Evolutionary conservation across 2,329 filamentous ascomycete species (phyloP), one percentile per base, ranked within the genome.

Genomic region (Hortaea sp.): DNA sequence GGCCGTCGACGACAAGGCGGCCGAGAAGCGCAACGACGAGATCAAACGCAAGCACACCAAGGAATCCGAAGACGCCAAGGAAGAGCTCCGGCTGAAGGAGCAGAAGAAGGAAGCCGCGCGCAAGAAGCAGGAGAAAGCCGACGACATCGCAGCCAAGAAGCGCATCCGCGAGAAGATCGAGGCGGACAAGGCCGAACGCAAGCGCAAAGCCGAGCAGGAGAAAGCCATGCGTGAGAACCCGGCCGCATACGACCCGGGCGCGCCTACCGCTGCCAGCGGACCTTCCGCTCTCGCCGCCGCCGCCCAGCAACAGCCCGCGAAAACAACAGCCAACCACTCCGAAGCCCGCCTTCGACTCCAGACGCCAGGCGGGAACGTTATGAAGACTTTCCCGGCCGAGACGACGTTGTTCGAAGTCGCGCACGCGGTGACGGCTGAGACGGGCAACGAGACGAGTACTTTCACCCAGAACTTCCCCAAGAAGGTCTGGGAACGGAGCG

Each of bases 341-440:
- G 88, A 95, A 63, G 81, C 88, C 9, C 78, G 92, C 29, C 69
- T 98, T 51, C 77, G 89, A 49, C 70, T 98, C 37, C 88, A 95
- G 66, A 89, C 84, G 0, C 64, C 79, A 1, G 72, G 70, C 12
- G 87, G 88, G 10, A 89, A 85, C 50, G 71, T 95, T 45, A 81
- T 84, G 69, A 97, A 95, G 76, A 90, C 85, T 0, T 81, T 94
- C 53, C 82, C 88, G 0, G 88, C 86, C 5, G 87, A 94, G 48
- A 94, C 88, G 3, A 97, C 92, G 0, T 70, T 98, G 7, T 95
- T 95, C 58, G 90, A 98, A 69, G 82, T 98, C 43, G 88, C 86
- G 0, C 80, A 89, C 57, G 77, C 82, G 48, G 63, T 98, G 27
- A 72, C 80, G 62, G 66, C 77, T 42, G 87, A 95, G 52, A 81